Percentiles rank a stretch among this genome's conserved stretches.
These are phyloP conservation scores for Leishmania lainsoni DNA, from an alignment of 208 protist genomes.

Conservation along the genomic window DNA sequence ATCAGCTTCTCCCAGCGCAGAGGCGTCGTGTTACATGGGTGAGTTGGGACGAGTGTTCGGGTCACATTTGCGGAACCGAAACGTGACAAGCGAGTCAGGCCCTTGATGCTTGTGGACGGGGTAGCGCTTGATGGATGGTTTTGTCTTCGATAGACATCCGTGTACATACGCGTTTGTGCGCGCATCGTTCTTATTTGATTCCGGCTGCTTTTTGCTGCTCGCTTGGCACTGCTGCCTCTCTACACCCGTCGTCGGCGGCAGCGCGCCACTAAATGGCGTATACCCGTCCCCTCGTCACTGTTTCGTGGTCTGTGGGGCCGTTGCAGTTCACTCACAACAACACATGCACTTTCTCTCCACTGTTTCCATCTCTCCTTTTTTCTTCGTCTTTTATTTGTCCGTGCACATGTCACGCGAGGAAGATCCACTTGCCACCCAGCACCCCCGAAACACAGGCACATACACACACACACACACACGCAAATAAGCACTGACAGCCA, in stretches of 20 bases:
- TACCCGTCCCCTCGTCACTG: background rate
- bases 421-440: background rate
- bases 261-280: background rate
- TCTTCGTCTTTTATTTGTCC: background rate
- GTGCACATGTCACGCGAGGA: background rate
- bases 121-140: background rate
- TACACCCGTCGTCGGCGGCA: background rate
- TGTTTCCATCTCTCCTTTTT: background rate
- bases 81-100: background rate
- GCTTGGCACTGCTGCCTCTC: background rate
- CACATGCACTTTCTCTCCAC: background rate
- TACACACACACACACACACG: conserved; percentile 1
- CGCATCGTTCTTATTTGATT: background rate
- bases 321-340: background rate
- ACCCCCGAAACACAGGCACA: background rate
- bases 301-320: background rate
- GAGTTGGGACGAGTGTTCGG: background rate
- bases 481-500: background rate
- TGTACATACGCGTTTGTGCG: background rate
- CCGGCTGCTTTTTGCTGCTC: background rate
- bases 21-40: background rate
- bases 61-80: background rate
- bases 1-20: background rate
- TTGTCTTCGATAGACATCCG: background rate
- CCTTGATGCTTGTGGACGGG: too few species aligned